Evolutionary conservation across 1,139 yeast genomes (phyloP), one percentile per base, ranked within the genome.

Genomic region (Debaryomyces nepalensis): DNA sequence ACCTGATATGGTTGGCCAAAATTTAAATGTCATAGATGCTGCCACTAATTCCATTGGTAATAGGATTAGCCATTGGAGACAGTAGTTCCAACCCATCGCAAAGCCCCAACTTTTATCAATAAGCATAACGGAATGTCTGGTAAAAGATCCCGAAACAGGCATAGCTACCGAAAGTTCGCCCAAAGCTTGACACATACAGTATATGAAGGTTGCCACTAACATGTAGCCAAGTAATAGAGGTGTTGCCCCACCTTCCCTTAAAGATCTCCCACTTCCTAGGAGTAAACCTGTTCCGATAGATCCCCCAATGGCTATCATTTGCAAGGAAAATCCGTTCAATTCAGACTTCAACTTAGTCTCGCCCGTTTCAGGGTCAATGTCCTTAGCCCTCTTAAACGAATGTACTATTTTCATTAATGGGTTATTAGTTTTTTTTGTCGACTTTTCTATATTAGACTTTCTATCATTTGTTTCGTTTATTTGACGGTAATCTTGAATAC

Each of bases 51-150:
- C 63, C 40, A 58, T 44, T 2, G 65, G 63, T 7, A 59, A 48
- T 37, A 57, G 41, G 3, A 54, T 51, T 44, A 56, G 43, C 47
- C 59, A 57, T 38, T 59, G 65, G 23, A 59, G 43, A 33, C 54
- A 55, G 42, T 58, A 59, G 45, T 57, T 58, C 64, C 64, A 59
- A 1, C 57, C 61, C 46, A 59, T 54, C 4, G 63, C 55, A 42
- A 58, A 57, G 4, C 63, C 64, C 47, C 59, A 52, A 10, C 59
- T 54, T 12, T 53, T 51, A 40, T 58, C 63, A 19, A 61, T 49
- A 40, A 61, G 54, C 14, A 53, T 47, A 9, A 52, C 47, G 32
- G 58, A 54, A 27, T 58, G 58, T 18, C 48, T 50, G 33, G 53
- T 53, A 41, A 59, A 58, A 3, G 58, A 57, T 6, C 63, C 63